Evolutionary conservation across 1,284 basidiomycete genomes (phyloP), one percentile per base, ranked within the genome.

Genomic region (Ustilago hordei): DNA sequence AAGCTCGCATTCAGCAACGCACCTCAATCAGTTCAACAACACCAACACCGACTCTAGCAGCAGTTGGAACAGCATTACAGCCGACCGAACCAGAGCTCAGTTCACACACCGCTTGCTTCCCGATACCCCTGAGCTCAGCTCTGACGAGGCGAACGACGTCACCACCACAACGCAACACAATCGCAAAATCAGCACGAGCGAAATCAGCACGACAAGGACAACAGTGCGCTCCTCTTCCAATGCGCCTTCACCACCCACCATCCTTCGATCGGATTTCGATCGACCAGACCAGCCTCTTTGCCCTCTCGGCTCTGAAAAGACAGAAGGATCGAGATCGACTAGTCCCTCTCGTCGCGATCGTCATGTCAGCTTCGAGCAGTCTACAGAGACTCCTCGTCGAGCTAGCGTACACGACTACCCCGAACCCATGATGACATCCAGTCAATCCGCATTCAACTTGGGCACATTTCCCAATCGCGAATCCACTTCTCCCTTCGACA

Each of bases 61-160:
- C 15, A 63, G 64, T 55, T 35, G 55, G 9, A 55, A 34, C 47
- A 56, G 23, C 35, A 28, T 47, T 8, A 52, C 50, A 7, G 57
- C 60, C 9, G 62, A 64, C 19, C 70, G 59, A 12, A 19, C 34
- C 45, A 55, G 47, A 17, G 45, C 59, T 11, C 52, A 43, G 13
- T 55, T 64, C 23, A 12, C 47, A 28, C 47, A 38, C 15, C 43
- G 63, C 17, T 64, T 61, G 11, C 76, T 75, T 28, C 64, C 71
- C 17, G 76, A 70, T 52, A 80, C 76, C 8, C 79, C 79, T 13
- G 79, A 79, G 48, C 50, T 69, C 48, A 80, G 71, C 48, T 78
- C 75, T 2, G 76, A 78, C 34, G 79, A 80, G n/a, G 62, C 57
- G 17, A 60, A 64, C 34, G 75, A 77, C 23, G 43, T 50, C 7